These are phyloP conservation scores for Gillenia trifoliata DNA, from an alignment of 306 rosid species.

Conservation along the genomic window DNA sequence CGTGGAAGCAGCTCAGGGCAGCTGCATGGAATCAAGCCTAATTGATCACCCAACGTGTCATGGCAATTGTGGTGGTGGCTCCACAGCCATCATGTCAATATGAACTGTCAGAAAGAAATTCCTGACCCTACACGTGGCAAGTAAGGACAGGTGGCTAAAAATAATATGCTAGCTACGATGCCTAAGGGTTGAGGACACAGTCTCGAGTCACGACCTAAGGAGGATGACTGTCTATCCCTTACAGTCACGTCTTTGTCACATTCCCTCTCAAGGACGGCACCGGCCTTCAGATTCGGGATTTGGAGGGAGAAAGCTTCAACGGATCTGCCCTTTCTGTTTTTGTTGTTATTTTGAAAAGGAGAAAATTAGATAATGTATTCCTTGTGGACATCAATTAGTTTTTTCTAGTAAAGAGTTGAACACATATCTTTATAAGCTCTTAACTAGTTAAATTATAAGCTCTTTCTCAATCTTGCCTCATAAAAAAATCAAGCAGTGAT, in stretches of 20 bases:
- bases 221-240: slow-evolving; percentile 1
- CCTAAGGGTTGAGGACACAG: neutral
- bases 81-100: neutral
- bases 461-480: no score
- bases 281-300: slow-evolving; percentile 21
- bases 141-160: neutral
- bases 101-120: neutral
- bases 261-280: slow-evolving; percentile 51
- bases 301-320: neutral
- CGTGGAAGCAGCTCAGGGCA: neutral
- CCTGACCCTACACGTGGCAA: neutral
- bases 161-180: neutral
- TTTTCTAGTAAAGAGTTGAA: neutral
- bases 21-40: neutral
- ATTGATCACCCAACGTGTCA: slow-evolving; percentile 4
- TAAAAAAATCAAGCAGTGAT: no score
- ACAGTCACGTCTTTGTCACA: slow-evolving; percentile 39
- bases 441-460: neutral
- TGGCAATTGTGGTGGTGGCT: neutral
- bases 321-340: neutral
- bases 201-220: neutral
- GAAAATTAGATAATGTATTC: neutral
- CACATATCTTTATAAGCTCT: neutral
- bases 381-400: neutral
- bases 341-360: neutral